Percentiles rank a stretch among this genome's conserved stretches.
Conservation (phyloP, 2,329 filamentous ascomycete species). For the Ophiostoma australiae region DNA sequence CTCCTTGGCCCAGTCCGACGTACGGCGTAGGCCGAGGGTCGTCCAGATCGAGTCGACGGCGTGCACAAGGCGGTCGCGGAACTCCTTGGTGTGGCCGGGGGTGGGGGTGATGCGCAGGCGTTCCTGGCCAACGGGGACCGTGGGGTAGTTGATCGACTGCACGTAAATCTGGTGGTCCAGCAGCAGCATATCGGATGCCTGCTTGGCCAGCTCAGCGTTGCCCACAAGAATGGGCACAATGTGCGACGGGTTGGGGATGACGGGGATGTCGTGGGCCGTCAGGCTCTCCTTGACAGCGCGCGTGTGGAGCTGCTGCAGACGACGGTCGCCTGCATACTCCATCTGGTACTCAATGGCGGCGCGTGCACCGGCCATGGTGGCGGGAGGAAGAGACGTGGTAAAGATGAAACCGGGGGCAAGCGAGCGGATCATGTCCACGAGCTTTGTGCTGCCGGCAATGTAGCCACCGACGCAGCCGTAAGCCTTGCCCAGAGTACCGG, state of each 20-base stretch:
- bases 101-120: constrained; percentile 93
- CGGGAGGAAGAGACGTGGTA: constrained; percentile 91
- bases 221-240: constrained; percentile 93
- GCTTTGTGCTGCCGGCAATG: constrained; percentile 79
- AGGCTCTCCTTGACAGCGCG: constrained; percentile 87
- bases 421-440: constrained; percentile 90
- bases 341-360: constrained; percentile 93
- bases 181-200: constrained; percentile 86
- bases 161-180: constrained; percentile 92
- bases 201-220: constrained; percentile 86
- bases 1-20: constrained; percentile 82
- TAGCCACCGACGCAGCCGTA: constrained; percentile 98
- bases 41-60: constrained; percentile 86
- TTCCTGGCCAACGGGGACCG: constrained; percentile 96
- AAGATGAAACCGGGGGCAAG: constrained; percentile 98
- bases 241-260: constrained; percentile 96
- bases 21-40: constrained; percentile 84
- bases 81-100: constrained; percentile 79
- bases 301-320: constrained; percentile 92
- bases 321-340: constrained; percentile 75
- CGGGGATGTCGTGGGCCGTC: constrained; percentile 75
- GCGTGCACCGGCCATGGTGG: constrained; percentile 91
- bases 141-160: constrained; percentile 98
- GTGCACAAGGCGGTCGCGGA: constrained; percentile 77
- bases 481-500: constrained; percentile 92